Conservation (phyloP, 352 stramenopile species). For the Pythium brachiatum region DNA sequence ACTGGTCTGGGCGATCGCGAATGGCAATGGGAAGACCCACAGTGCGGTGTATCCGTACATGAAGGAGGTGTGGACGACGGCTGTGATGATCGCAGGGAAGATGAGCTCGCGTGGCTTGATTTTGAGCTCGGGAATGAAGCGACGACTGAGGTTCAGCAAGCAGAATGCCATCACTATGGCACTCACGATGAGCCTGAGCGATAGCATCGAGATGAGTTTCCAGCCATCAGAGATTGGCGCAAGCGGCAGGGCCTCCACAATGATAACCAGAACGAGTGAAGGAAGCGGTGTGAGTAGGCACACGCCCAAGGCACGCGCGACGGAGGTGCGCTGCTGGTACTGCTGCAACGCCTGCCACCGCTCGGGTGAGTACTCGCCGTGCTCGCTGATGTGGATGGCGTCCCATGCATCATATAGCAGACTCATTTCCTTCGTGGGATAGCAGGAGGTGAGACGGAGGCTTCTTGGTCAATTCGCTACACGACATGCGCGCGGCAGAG, state of each 20-base stretch:
- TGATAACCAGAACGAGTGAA: neutral
- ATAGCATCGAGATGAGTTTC: neutral
- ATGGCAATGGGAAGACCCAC: constrained; percentile 3
- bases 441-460: too few relatives aligned
- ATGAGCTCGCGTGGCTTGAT: neutral
- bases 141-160: neutral
- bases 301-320: neutral
- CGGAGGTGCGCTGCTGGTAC: neutral
- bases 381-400: neutral
- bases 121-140: constrained; percentile 2
- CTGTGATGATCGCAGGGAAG: neutral
- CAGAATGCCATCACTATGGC: constrained; percentile 8
- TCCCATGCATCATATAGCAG: neutral
- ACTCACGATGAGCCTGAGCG: neutral
- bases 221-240: neutral
- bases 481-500: too few relatives aligned
- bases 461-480: too few relatives aligned
- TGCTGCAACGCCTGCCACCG: neutral
- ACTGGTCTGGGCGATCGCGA: neutral
- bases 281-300: neutral
- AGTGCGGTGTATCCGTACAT: neutral
- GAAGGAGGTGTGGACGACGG: neutral
- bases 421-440: neutral
- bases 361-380: neutral
- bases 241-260: neutral